Percentiles rank a stretch among this genome's conserved stretches.
phyloP scores from a whole-genome alignment of 2,329 filamentous ascomycete genomes.

The Biscogniauxia sp. region DNA sequence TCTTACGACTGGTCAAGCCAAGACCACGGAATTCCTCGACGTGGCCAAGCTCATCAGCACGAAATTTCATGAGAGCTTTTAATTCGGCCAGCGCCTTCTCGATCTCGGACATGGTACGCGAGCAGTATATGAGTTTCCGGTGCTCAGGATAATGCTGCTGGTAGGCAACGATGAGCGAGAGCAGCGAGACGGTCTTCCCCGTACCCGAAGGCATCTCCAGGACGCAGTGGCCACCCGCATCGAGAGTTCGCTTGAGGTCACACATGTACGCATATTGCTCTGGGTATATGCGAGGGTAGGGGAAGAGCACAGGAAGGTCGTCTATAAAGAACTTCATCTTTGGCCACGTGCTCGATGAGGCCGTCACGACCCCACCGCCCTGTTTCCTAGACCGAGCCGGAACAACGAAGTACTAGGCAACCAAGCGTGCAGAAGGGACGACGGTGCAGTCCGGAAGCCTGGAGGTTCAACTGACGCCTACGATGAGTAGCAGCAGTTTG shows the following conservation, averaged over 20 bases:
- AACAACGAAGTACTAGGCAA: background rate
- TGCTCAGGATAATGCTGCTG: constrained; percentile 92
- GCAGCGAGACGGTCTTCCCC: constrained; percentile 91
- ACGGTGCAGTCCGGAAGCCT: background rate
- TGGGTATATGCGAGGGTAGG: constrained; percentile 44
- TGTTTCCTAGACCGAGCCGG: background rate
- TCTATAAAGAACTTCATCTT: constrained; percentile 78
- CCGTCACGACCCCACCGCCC: background rate
- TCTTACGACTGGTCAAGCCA: constrained; percentile 93
- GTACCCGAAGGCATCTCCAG: constrained; percentile 99
- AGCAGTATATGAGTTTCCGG: constrained; percentile 97
- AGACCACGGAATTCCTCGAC: constrained; percentile 92
- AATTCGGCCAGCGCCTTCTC: constrained; percentile 94
- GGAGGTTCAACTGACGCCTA: background rate
- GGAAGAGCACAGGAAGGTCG: constrained; percentile 44
- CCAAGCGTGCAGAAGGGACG: background rate
- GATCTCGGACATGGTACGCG: constrained; percentile 99
- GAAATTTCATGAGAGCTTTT: constrained; percentile 92
- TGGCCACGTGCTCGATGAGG: constrained; percentile 28
- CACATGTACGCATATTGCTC: constrained; percentile 81
- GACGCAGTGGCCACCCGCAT: constrained; percentile 92
- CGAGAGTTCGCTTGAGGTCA: constrained; percentile 83
- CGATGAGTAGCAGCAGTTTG: background rate
- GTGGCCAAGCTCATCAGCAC: constrained; percentile 80
- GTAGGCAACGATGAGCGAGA: constrained; percentile 95